Evolutionary conservation across 2,329 filamentous ascomycete species (phyloP).

Genomic region (Cordyceps javanica): DNA sequence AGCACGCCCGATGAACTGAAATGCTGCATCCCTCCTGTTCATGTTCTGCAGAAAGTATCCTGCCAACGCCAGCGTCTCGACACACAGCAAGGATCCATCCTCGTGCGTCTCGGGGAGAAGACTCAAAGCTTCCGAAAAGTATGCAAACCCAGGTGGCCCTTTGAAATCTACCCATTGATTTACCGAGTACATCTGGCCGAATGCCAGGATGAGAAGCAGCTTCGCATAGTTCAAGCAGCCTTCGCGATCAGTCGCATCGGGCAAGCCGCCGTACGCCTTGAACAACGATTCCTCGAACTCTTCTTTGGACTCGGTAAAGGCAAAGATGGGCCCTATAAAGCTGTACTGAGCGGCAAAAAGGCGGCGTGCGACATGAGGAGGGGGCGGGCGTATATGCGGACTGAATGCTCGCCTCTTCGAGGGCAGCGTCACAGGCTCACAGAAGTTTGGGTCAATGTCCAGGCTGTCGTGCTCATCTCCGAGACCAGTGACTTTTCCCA

Average conservation of each 20-base stretch:
- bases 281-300: constrained; percentile 40
- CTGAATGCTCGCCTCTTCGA: constrained; percentile 23
- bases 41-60: constrained; percentile 54
- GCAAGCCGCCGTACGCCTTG: constrained; percentile 36
- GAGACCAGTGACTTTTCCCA: constrained; percentile 29
- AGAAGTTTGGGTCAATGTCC: constrained; percentile 27
- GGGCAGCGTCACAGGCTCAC: constrained; percentile 28
- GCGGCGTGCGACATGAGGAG: constrained; percentile 43
- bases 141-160: constrained; percentile 49
- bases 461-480: constrained; percentile 26
- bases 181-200: constrained; percentile 50
- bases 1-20: constrained; percentile 47
- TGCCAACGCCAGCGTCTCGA: constrained; percentile 47
- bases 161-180: constrained; percentile 48
- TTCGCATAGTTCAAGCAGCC: constrained; percentile 46
- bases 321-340: constrained; percentile 53
- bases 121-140: constrained; percentile 45
- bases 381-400: constrained; percentile 34
- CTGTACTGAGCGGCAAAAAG: constrained; percentile 46
- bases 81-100: constrained; percentile 46
- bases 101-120: constrained; percentile 50
- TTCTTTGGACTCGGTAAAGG: constrained; percentile 38
- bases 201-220: constrained; percentile 45
- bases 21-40: constrained; percentile 48
- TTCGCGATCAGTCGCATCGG: constrained; percentile 37